phyloP scores from a whole-genome alignment of 495 filamentous ascomycete species.

The Penicillium verhagenii region DNA sequence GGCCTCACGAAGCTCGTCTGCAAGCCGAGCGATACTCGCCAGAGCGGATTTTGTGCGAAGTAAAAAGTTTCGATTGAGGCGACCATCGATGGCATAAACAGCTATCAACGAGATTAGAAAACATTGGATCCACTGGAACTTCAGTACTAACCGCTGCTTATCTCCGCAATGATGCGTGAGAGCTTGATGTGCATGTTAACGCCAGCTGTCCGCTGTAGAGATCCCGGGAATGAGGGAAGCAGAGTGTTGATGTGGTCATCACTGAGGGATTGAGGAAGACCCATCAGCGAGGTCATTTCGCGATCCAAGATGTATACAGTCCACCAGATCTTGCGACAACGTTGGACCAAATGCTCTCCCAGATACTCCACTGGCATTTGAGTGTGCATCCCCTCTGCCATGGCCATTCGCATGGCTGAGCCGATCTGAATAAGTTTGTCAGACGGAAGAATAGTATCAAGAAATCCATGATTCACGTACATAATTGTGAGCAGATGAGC shows the following conservation, averaged over 20 bases:
- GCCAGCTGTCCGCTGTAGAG: conserved; percentile 31
- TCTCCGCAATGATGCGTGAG: conserved; percentile 40
- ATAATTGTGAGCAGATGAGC: conserved; percentile 37
- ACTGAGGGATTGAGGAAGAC: conserved; percentile 37
- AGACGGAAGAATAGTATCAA: not conserved
- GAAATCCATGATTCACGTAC: conserved; percentile 17
- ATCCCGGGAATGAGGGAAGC: conserved; percentile 33
- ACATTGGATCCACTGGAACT: not conserved
- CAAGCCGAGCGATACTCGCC: conserved; percentile 37
- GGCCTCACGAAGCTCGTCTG: conserved; percentile 33
- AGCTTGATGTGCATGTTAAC: conserved; percentile 44
- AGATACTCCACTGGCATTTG: conserved; percentile 39
- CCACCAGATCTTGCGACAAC: conserved; percentile 47
- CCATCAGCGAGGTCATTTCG: conserved; percentile 47
- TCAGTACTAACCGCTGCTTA: conserved; percentile 35
- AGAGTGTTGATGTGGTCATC: conserved; percentile 38
- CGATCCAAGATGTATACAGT: conserved; percentile 46
- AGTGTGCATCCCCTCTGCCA: conserved; percentile 45
- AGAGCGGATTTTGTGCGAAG: conserved; percentile 40
- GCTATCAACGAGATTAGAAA: conserved; percentile 21
- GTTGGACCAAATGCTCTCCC: conserved; percentile 31
- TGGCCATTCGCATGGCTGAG: conserved; percentile 42
- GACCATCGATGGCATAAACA: conserved; percentile 45
- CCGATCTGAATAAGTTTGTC: conserved; percentile 31
- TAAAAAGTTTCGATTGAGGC: conserved; percentile 40